These are phyloP conservation scores for Calocera cornea DNA, from an alignment of 768 basidiomycete species.

Conservation along the genomic window DNA sequence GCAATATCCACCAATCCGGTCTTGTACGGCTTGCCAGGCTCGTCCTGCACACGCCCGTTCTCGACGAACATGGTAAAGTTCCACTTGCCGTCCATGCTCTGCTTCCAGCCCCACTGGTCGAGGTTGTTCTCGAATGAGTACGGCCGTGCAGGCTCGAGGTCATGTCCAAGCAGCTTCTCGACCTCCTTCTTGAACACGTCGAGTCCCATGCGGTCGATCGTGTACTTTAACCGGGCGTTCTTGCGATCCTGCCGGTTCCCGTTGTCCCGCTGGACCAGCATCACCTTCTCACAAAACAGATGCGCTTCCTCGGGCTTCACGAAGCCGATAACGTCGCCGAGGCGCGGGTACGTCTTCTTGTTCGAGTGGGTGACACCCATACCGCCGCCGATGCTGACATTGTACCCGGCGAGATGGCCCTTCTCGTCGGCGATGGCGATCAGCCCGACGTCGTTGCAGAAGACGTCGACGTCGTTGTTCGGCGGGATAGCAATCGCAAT, in stretches of 20 bases:
- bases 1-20: conserved; percentile 85
- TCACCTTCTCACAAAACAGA: conserved; percentile 79
- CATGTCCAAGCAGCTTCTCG: conserved; percentile 73
- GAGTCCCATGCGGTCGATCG: conserved; percentile 88
- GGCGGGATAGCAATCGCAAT: conserved; percentile 92
- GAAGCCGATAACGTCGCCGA: conserved; percentile 81
- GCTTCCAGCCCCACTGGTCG: conserved; percentile 90
- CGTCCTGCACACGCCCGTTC: conserved; percentile 95
- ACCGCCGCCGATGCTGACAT: conserved; percentile 86
- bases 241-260: conserved; percentile 73
- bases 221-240: conserved; percentile 92
- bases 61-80: conserved; percentile 94
- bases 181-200: conserved; percentile 78
- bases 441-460: conserved; percentile 91
- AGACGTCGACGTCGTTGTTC: conserved; percentile 90
- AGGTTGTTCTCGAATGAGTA: conserved; percentile 78
- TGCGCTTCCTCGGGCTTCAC: conserved; percentile 76
- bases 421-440: conserved; percentile 75
- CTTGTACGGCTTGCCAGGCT: conserved; percentile 82
- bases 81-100: conserved; percentile 72
- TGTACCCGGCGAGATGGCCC: conserved; percentile 79
- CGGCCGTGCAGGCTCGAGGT: conserved; percentile 55
- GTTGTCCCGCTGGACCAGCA: conserved; percentile 88
- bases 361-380: conserved; percentile 99
- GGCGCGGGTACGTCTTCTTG: conserved; percentile 95